Percentiles rank a stretch among this genome's conserved stretches.
phyloP scores from a whole-genome alignment of 352 stramenopile genomes.

The Thraustochytrium striatum region DNA sequence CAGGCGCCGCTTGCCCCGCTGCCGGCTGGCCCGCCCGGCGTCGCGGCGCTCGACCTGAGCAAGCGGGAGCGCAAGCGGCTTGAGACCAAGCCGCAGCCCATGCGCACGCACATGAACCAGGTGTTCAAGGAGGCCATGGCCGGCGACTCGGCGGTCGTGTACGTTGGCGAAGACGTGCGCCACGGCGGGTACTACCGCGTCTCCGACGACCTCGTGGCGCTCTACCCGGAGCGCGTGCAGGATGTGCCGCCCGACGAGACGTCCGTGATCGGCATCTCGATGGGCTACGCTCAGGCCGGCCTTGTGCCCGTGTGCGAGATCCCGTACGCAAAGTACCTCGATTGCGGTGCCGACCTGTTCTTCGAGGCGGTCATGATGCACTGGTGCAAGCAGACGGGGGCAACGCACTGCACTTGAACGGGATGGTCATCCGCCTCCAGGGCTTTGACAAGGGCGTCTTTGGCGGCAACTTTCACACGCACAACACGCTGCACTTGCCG shows the following conservation, averaged over 20 bases:
- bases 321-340: slow-evolving; percentile 72
- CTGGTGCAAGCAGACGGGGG: slow-evolving; percentile 63
- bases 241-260: slow-evolving; percentile 71
- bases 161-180: slow-evolving; percentile 68
- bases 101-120: slow-evolving; percentile 68
- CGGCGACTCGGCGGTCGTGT: slow-evolving; percentile 59
- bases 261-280: slow-evolving; percentile 62
- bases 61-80: background rate
- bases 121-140: slow-evolving; percentile 61
- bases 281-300: slow-evolving; percentile 66
- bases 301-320: slow-evolving; percentile 69
- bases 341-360: slow-evolving; percentile 71
- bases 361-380: slow-evolving; percentile 64
- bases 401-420: slow-evolving; percentile 59
- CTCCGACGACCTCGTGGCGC: slow-evolving; percentile 61
- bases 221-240: slow-evolving; percentile 55
- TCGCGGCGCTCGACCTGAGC: background rate
- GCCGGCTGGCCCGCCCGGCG: background rate
- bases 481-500: slow-evolving; percentile 67
- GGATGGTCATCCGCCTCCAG: slow-evolving; percentile 67
- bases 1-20: slow-evolving; percentile 56
- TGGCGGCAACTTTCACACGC: slow-evolving; percentile 73
- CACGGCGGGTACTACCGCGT: slow-evolving; percentile 60
- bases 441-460: slow-evolving; percentile 70
- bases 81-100: slow-evolving; percentile 59